Conservation (phyloP, 768 basidiomycete genomes). For the Crucibulum laeve region DNA sequence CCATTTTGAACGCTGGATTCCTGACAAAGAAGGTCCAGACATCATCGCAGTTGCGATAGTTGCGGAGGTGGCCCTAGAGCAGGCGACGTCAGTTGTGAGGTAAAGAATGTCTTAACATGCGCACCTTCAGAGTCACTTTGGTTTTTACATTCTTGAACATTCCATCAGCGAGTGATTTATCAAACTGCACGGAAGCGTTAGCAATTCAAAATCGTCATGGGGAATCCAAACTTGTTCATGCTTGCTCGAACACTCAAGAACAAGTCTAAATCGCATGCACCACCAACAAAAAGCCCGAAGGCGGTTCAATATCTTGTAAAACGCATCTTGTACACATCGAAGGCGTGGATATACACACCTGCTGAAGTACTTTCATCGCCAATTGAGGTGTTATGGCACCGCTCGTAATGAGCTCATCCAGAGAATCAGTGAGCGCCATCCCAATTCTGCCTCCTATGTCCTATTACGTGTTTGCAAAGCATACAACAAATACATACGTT, state of each 20-base stretch:
- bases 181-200: conserved; percentile 56
- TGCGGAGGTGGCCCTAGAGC: conserved; percentile 79
- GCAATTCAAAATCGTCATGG: background rate
- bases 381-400: conserved; percentile 96
- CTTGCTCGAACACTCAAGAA: too few relatives aligned
- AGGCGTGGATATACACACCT: conserved; percentile 47
- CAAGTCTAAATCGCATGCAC: too few relatives aligned
- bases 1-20: conserved; percentile 93
- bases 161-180: conserved; percentile 90
- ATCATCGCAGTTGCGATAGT: conserved; percentile 91
- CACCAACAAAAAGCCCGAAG: too few relatives aligned
- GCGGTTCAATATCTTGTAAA: background rate
- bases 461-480: conserved; percentile 4
- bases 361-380: conserved; percentile 94
- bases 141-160: conserved; percentile 92
- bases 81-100: background rate
- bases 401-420: conserved; percentile 96
- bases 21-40: conserved; percentile 99
- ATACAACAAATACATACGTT: conserved; percentile 55
- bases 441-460: conserved; percentile 63
- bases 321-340: background rate
- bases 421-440: conserved; percentile 94
- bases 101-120: conserved; percentile 7
- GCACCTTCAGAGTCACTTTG: conserved; percentile 89
- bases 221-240: conserved; percentile 10